Conservation (phyloP, 495 filamentous ascomycete species). For the Xylaria acuta region DNA sequence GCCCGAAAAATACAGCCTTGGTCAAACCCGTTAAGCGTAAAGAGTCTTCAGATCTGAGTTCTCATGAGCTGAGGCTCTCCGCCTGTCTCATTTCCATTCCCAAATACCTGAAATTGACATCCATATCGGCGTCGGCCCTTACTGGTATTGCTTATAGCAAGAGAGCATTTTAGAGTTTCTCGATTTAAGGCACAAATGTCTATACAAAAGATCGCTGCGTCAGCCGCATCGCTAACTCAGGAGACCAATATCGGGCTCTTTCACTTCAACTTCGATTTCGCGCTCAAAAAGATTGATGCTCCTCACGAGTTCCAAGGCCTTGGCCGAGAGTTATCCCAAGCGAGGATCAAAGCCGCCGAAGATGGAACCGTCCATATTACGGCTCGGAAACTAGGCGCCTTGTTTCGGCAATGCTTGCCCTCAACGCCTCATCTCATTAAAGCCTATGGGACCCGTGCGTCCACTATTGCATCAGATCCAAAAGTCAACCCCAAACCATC, state of each 20-base stretch:
- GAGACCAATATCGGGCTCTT: slow-evolving; percentile 22
- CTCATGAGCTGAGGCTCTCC: neutral
- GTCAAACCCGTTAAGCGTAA: neutral
- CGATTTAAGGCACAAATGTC: neutral
- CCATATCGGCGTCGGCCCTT: neutral
- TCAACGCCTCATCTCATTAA: slow-evolving; percentile 40
- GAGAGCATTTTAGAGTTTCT: neutral
- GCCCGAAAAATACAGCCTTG: neutral
- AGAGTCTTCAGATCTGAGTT: neutral
- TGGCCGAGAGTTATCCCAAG: slow-evolving; percentile 31
- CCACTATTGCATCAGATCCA: slow-evolving; percentile 37
- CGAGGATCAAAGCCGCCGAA: slow-evolving; percentile 35
- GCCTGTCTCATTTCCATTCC: neutral
- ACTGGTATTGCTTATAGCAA: neutral
- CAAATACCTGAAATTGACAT: neutral
- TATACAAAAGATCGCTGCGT: neutral
- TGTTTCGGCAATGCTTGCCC: slow-evolving; percentile 39
- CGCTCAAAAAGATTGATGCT: slow-evolving; percentile 41
- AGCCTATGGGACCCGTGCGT: slow-evolving; percentile 45
- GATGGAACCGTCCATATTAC: slow-evolving; percentile 36
- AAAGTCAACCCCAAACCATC: slow-evolving; percentile 25
- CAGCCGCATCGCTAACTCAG: slow-evolving; percentile 1
- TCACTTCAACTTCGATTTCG: slow-evolving; percentile 47
- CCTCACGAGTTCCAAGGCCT: slow-evolving; percentile 41
- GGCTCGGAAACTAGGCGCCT: slow-evolving; percentile 38